A percentile compares a stretch with the other conserved stretches of the same genome.
phyloP scores from a whole-genome alignment of 2,329 filamentous ascomycete genomes.

The Diaporthe ampelina region DNA sequence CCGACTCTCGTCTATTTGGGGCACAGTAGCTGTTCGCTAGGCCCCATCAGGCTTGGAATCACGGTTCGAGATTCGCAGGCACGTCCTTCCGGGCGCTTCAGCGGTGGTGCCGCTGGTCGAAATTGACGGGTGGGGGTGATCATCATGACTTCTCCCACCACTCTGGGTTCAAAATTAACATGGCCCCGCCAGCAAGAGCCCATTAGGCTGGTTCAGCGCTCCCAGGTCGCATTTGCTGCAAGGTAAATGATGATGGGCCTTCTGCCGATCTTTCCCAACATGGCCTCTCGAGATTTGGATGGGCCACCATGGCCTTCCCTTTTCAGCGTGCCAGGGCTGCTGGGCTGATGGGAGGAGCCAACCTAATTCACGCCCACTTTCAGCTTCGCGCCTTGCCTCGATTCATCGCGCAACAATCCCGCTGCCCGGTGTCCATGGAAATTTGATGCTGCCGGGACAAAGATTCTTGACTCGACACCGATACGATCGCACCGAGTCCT shows the following conservation, averaged over 20 bases:
- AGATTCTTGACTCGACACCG: conserved; percentile 4
- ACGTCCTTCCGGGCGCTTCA: background rate
- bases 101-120: conserved; percentile 32
- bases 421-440: conserved; percentile 2
- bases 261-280: conserved; percentile 35
- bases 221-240: conserved; percentile 18
- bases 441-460: conserved; percentile 22
- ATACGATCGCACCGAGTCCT: background rate
- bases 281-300: conserved; percentile 35
- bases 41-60: background rate
- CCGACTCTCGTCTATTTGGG: background rate
- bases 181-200: conserved; percentile 20
- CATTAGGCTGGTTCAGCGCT: conserved; percentile 10
- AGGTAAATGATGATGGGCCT: conserved; percentile 32
- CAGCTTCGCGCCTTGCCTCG: conserved; percentile 32
- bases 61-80: background rate
- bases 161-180: conserved; percentile 1
- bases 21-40: background rate
- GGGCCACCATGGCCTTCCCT: conserved; percentile 30
- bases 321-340: conserved; percentile 20
- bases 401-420: conserved; percentile 9
- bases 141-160: conserved; percentile 7
- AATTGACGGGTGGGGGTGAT: conserved; percentile 29
- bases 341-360: conserved; percentile 20
- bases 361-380: background rate